Evolutionary conservation across 2,329 filamentous ascomycete genomes (phyloP), one percentile per base, ranked within the genome.

Genomic region (Neopestalotiopsis clavispora): DNA sequence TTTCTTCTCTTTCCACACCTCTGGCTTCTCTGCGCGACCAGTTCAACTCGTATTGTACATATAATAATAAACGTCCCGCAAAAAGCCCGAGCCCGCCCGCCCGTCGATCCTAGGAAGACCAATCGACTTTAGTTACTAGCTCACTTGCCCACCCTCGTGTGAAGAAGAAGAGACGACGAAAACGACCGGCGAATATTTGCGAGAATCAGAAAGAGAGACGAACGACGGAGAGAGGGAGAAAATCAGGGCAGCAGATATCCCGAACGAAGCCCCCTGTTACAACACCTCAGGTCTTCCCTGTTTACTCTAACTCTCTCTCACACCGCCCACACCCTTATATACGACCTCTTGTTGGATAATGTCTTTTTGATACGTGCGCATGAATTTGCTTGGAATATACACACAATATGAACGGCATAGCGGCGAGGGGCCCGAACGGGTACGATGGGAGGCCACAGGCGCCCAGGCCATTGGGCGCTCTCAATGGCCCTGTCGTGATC

Each of bases 401-500:
- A 58, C 49, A 38, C 17, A 66, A 61, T 32, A 70, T 70, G 69
- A 70, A 70, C 58, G 66, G 52, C 66, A 23, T 70, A 45, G 38
- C 66, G 30, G 65, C 28, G 32, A 67, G 66, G 38, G 60, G 49
- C 28, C 84, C 85, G 83, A 84, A 82, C 72, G 79, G 78, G 67
- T 81, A 81, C 63, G 66, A 66, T 68, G 69, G 58, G 32, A 49
- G 62, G 42, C 60, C 65, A 20, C 68, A 65, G 42, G n/a, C 42
- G 40, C 60, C 40, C 13, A 13, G 40, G 78, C 72, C 75, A 75
- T 65, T 75, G 72, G 14, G 76, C 80, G 77, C 75, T 65, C 82
- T 83, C 52, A 84, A 80, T 59, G 81, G 81, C 65, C 87, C 85
- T 74, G 81, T 82, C 23, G 81, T 90, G 68, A 82, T 89, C 65